Base-by-base conservation (phyloP, 345 rosid genomes). In the Acer negundo region DNA sequence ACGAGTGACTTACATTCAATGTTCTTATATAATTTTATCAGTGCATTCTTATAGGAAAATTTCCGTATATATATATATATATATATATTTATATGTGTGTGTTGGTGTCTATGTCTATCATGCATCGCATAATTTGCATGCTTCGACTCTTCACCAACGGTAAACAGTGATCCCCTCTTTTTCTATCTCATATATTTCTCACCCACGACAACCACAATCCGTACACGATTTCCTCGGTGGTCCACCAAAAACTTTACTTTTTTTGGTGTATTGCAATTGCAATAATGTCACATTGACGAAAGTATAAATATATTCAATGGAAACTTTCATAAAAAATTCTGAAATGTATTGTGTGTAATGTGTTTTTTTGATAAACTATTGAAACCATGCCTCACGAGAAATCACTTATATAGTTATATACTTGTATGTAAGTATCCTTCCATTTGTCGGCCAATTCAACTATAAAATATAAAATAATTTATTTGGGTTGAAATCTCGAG, bases 211-310 rank as follows among this genome's bases (percentile, higher is more conserved):
- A 11, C 61, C 62, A 61, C 22, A 55, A 35, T 56, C 42, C 24
- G 20, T 28, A 0, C 35, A 49, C 67, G 47, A 64, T 70, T 22
- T 13, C 31, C 16, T 51, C 28, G 0, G 67, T 62, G 75, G 72
- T 46, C 77, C 82, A 68, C 70, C 1, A n/a, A 62, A 51, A 38
- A 35, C 73, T n/a, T 40, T 58, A 38, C 26, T 35, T 10, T 63
- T 69, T 23, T 6, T 38, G 24, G 11, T n/a, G 5, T 40, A 4
- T 40, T 8, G 10, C 23, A n/a, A 38, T 6, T 35, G 22, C 47
- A 38, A 38, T 66, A 51, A 40, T 9, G 70, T 67, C 46, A 67
- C 51, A 40, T 59, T 0, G 70, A 67, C 51, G 20, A 17, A 17
- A 17, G 40, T 35, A 31, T 31, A 31, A 3, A 49, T 31, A 35